phyloP scores from a whole-genome alignment of 225 moss, liverwort and hornwort genomes.

The Neckera pumila region DNA sequence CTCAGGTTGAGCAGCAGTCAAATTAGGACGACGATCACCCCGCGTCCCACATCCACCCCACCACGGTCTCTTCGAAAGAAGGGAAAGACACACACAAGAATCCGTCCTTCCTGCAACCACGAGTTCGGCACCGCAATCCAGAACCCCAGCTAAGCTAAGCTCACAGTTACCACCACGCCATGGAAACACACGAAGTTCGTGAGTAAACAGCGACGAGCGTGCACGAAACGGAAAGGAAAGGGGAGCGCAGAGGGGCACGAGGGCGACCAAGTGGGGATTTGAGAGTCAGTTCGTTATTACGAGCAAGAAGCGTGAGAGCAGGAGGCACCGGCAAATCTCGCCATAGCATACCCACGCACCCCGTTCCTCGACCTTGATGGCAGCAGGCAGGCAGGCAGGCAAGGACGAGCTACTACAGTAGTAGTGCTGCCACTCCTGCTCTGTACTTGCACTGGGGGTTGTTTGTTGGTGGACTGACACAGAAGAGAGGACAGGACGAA shows the following conservation, averaged over 20 bases:
- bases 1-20: background rate
- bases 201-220: background rate
- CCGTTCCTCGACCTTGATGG: background rate
- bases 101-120: background rate
- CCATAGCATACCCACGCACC: background rate
- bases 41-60: background rate
- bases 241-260: background rate
- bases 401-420: background rate
- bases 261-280: background rate
- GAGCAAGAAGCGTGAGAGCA: background rate
- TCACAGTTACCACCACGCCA: background rate
- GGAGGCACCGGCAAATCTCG: conserved; percentile 2
- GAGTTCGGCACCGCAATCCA: background rate
- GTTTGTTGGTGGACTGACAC: conserved; percentile 2
- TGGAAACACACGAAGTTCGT: background rate
- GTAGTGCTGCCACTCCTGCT: background rate
- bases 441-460: background rate
- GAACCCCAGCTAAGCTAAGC: background rate
- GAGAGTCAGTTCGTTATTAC: background rate
- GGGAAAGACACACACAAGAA: background rate
- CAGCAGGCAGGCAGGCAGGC: background rate
- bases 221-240: background rate
- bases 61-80: background rate
- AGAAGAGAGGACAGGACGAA: background rate
- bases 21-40: background rate